Percentiles rank a stretch among this genome's conserved stretches.
phyloP scores from a whole-genome alignment of 2,329 filamentous ascomycete genomes.

The Pestalotiopsis sp. region DNA sequence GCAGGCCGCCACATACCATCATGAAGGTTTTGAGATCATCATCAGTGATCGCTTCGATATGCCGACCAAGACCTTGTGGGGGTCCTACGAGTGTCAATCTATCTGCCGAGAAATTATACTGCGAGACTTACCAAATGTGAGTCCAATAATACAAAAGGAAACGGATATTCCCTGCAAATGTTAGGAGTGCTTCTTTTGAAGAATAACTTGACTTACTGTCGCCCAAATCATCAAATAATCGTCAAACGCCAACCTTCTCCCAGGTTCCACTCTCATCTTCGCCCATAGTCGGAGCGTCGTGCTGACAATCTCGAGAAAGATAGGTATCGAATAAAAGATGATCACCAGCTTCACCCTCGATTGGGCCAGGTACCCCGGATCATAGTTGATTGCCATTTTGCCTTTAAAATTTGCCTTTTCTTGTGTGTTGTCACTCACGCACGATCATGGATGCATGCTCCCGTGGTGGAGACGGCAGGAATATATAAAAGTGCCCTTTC shows the following conservation, averaged over 20 bases:
- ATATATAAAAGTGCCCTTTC: not conserved
- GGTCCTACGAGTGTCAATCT: conserved; percentile 23
- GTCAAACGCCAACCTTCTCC: conserved; percentile 22
- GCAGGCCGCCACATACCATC: conserved; percentile 18
- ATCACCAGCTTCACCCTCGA: conserved; percentile 21
- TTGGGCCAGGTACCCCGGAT: conserved; percentile 24
- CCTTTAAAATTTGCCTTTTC: not conserved
- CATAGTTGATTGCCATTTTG: not conserved
- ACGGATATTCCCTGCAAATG: not conserved
- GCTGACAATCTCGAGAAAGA: conserved; percentile 26
- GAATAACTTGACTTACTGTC: conserved; percentile 21
- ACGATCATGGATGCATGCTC: not conserved
- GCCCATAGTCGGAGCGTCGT: conserved; percentile 24
- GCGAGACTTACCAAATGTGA: not conserved
- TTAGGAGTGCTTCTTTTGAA: not conserved
- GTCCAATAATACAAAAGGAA: not conserved
- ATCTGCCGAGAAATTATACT: conserved; percentile 7
- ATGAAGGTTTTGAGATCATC: conserved; percentile 22
- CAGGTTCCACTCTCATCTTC: conserved; percentile 21
- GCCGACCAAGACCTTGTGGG: conserved; percentile 26
- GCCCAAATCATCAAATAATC: conserved; percentile 30
- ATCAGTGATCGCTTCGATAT: conserved; percentile 22
- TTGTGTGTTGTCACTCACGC: not conserved
- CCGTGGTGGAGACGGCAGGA: not conserved
- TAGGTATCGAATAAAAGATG: conserved; percentile 26